These are phyloP conservation scores for Xylaria arbuscula DNA, from an alignment of 2,329 filamentous ascomycete species.

Conservation along the genomic window DNA sequence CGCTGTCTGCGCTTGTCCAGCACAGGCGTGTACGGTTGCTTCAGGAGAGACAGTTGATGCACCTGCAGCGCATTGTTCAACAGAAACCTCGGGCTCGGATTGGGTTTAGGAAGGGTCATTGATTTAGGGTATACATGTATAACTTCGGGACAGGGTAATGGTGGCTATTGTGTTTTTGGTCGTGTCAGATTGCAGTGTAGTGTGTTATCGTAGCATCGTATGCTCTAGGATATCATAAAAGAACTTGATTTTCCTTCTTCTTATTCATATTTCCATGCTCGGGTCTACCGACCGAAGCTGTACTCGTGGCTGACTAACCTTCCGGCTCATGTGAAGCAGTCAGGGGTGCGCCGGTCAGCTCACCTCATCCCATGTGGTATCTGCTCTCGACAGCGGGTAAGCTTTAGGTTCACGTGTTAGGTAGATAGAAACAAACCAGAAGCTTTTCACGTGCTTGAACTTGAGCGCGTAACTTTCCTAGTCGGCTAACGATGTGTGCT, in stretches of 20 bases:
- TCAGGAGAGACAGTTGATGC: slow-evolving; percentile 27
- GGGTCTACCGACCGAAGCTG: not conserved
- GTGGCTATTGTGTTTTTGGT: slow-evolving; percentile 15
- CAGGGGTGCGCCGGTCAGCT: too few relatives aligned
- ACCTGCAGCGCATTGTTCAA: slow-evolving; percentile 23
- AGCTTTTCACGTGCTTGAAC: not conserved
- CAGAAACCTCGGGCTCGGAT: slow-evolving; percentile 19
- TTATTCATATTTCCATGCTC: not conserved
- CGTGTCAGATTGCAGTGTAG: slow-evolving; percentile 23
- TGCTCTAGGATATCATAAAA: slow-evolving; percentile 12
- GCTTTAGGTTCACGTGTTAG: too few relatives aligned
- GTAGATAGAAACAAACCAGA: too few relatives aligned
- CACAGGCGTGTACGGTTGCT: slow-evolving; percentile 14
- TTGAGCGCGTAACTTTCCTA: not conserved
- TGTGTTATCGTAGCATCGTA: slow-evolving; percentile 5
- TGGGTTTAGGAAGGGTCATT: slow-evolving; percentile 14
- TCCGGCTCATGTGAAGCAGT: too few relatives aligned
- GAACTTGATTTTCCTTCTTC: not conserved
- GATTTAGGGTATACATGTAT: slow-evolving; percentile 19
- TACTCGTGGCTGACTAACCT: not conserved
- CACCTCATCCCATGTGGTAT: too few relatives aligned
- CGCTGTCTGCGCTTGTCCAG: slow-evolving; percentile 16
- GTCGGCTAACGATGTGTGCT: too few relatives aligned
- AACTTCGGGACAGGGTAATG: slow-evolving; percentile 18
- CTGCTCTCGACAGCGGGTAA: too few relatives aligned